Evolutionary conservation across 805 yeast genomes (phyloP), one percentile per base, ranked within the genome.

Genomic region (Lipomyces lipofer): DNA sequence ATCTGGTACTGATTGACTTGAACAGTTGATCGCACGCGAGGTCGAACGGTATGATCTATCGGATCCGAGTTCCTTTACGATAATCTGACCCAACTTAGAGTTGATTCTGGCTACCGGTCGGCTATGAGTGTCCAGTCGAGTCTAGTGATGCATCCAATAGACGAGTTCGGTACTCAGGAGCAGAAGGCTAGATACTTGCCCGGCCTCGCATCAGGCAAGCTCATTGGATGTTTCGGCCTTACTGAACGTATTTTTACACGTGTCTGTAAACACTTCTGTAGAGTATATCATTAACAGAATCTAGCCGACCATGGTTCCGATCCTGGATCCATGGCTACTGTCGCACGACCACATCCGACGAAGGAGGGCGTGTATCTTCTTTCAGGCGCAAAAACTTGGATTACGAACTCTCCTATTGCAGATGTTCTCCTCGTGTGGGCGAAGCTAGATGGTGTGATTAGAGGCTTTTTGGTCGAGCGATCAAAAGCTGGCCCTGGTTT

Each of bases 191-290:
- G 74, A 24, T 70, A 68, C 47, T 58, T 74, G 51, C 77, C 78
- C 12, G 52, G 54, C 24, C 68, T 74, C 46, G 76, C 75, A 2
- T 54, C 69, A 5, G 78, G 77, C 7, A 76, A 74, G 56, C 63
- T 73, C n/a, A 64, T 74, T 13, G 86, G 86, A 38, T 80, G 85
- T 68, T 82, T 82, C 62, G 86, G 83, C 29, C 76, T 82, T 71
- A 82, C 86, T 35, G 86, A 82, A 69, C 81, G 61, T 54, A 22
- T 12, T 56, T 39, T 7, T n/a, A n/a, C n/a, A n/a, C n/a, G n/a
- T n/a, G n/a, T n/a, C n/a, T n/a, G n/a, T n/a, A n/a, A n/a, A n/a
- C n/a, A n/a, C n/a, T n/a, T n/a, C n/a, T n/a, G n/a, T n/a, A n/a
- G n/a, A n/a, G n/a, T n/a, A n/a, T n/a, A n/a, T n/a, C n/a, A n/a